phyloP scores from a whole-genome alignment of 1,284 basidiomycete species.

The Ganoderma lucidum region DNA sequence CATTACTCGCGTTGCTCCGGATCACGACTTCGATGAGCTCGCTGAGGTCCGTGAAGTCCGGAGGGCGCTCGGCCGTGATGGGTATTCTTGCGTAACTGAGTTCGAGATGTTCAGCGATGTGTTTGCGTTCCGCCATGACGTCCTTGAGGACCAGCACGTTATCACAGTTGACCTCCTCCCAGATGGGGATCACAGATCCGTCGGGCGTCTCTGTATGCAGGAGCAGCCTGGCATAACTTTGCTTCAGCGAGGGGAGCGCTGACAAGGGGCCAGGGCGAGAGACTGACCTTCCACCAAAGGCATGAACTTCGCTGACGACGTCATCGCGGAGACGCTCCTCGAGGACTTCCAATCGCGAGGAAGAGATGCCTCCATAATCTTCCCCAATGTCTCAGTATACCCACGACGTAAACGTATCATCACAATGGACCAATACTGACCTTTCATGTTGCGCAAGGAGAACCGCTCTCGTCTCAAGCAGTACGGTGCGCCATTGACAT shows the following conservation, averaged over 20 bases:
- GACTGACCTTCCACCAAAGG: slow-evolving; percentile 82
- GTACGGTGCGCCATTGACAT: slow-evolving; percentile 89
- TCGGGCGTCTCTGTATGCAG: slow-evolving; percentile 92
- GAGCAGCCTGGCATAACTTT: slow-evolving; percentile 61
- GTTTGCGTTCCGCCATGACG: slow-evolving; percentile 78
- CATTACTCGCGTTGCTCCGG: slow-evolving; percentile 72
- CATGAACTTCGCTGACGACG: slow-evolving; percentile 82
- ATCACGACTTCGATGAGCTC: slow-evolving; percentile 88
- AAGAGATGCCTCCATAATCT: slow-evolving; percentile 95
- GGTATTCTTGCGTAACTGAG: slow-evolving; percentile 89
- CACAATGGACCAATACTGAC: slow-evolving; percentile 43
- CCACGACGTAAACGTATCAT: neutral
- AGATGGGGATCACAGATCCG: slow-evolving; percentile 92
- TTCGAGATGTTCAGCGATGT: slow-evolving; percentile 57
- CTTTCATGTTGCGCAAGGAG: slow-evolving; percentile 89
- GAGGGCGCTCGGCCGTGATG: slow-evolving; percentile 84
- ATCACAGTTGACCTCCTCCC: slow-evolving; percentile 88
- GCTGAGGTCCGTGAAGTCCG: slow-evolving; percentile 74
- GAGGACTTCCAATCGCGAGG: slow-evolving; percentile 85
- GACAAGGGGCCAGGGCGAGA: neutral
- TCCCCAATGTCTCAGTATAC: slow-evolving; percentile 19
- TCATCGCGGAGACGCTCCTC: slow-evolving; percentile 95
- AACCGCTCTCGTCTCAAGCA: slow-evolving; percentile 83
- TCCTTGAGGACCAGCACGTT: slow-evolving; percentile 90
- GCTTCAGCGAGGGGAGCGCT: neutral